Evolutionary conservation across 345 rosid genomes (phyloP).

Genomic region (Ceriops zippeliana): DNA sequence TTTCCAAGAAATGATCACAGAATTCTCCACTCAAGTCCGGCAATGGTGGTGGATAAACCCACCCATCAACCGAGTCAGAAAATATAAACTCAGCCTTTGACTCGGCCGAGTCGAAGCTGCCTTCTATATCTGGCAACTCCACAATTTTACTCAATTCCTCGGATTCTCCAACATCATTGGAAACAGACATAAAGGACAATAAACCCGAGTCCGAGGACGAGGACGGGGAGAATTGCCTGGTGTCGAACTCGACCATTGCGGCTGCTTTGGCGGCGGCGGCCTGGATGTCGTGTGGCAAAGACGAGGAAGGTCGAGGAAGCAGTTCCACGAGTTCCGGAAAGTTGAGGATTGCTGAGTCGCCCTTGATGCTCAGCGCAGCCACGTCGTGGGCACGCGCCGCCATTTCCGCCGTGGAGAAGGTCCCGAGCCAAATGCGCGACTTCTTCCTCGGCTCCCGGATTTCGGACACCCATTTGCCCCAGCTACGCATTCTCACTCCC

Average conservation of each 20-base stretch:
- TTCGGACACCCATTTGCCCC: constrained; percentile 36
- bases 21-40: constrained; percentile 7
- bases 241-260: constrained; percentile 19
- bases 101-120: constrained; percentile 15
- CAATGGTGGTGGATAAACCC: constrained; percentile 10
- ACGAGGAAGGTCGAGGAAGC: constrained; percentile 22
- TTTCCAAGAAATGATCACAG: constrained; percentile 14
- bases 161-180: constrained; percentile 12
- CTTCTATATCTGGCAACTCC: constrained; percentile 27
- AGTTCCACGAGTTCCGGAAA: constrained; percentile 20
- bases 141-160: constrained; percentile 25
- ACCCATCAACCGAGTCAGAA: constrained; percentile 18
- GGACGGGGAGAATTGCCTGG: neutral
- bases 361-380: constrained; percentile 23
- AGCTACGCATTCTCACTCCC: constrained; percentile 28
- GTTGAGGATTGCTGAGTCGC: constrained; percentile 23
- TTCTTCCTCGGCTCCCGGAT: constrained; percentile 28
- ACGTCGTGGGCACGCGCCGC: constrained; percentile 34
- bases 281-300: constrained; percentile 24
- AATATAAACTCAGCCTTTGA: constrained; percentile 7
- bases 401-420: constrained; percentile 30
- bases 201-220: constrained; percentile 3
- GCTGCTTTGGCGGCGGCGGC: constrained; percentile 29
- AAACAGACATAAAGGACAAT: constrained; percentile 5
- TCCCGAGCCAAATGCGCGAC: constrained; percentile 32